Evolutionary conservation across 208 protist genomes (phyloP).

Genomic region (Acanthamoeba pearcei): DNA sequence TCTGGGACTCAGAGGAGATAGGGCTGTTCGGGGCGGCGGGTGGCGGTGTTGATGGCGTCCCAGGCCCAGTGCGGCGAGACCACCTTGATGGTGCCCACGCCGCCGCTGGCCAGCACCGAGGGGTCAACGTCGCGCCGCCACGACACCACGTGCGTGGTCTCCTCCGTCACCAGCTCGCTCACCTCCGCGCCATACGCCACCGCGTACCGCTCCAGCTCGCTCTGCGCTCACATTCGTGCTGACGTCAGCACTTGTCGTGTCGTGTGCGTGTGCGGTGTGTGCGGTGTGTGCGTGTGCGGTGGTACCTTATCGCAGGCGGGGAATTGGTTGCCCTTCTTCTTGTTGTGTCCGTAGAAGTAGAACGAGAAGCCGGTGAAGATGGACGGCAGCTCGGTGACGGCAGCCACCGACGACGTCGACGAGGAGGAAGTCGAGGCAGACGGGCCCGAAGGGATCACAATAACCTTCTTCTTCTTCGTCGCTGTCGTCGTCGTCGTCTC

Average conservation of each 20-base stretch:
- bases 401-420: neutral
- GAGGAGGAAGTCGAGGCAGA: neutral
- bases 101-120: neutral
- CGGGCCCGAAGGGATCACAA: neutral
- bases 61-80: constrained; percentile 5
- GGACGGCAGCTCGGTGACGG: neutral
- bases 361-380: neutral
- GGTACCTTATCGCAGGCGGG: constrained; percentile 1
- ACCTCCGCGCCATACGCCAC: constrained; percentile 36
- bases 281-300: neutral
- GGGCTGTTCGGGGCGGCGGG: constrained; percentile 26
- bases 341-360: constrained; percentile 31
- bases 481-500: neutral
- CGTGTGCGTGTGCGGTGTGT: too few species aligned
- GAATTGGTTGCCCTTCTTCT: neutral
- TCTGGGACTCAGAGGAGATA: neutral
- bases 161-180: constrained; percentile 16
- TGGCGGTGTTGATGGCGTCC: constrained; percentile 42
- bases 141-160: constrained; percentile 51
- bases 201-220: constrained; percentile 19
- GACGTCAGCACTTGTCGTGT: neutral
- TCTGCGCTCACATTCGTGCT: neutral
- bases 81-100: neutral
- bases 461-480: neutral
- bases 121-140: neutral